Percentiles rank a stretch among this genome's conserved stretches.
Evolutionary conservation across 1,284 basidiomycete genomes (phyloP).

Genomic region (Amylostereum areolatum): DNA sequence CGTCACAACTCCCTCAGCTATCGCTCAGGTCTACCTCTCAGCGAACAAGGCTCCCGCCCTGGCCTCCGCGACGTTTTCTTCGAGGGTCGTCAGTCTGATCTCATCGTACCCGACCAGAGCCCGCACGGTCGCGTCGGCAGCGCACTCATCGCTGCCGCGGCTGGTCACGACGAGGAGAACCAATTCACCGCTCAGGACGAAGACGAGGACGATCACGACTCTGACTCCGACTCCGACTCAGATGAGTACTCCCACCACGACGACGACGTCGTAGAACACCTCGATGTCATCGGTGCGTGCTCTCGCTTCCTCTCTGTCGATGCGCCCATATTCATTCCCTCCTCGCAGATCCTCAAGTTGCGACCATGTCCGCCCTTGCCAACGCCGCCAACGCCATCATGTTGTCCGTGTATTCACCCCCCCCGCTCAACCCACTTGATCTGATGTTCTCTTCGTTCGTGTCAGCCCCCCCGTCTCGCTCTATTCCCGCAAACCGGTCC

Average conservation of each 20-base stretch:
- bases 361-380: slow-evolving; percentile 63
- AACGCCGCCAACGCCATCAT: slow-evolving; percentile 78
- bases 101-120: slow-evolving; percentile 19
- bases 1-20: slow-evolving; percentile 2
- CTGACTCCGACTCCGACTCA: slow-evolving; percentile 9
- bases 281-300: slow-evolving; percentile 67
- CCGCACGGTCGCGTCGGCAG: slow-evolving; percentile 38
- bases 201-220: slow-evolving; percentile 9
- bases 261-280: slow-evolving; percentile 69
- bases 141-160: slow-evolving; percentile 29
- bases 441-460: neutral
- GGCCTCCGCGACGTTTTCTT: slow-evolving; percentile 14
- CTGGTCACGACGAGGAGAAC: slow-evolving; percentile 8
- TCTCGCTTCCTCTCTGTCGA: neutral
- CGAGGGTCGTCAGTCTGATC: slow-evolving; percentile 27
- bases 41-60: neutral
- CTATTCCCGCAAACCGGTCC: slow-evolving; percentile 63
- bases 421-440: slow-evolving; percentile 5
- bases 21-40: neutral
- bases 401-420: slow-evolving; percentile 33
- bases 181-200: slow-evolving; percentile 10
- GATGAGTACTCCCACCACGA: slow-evolving; percentile 40
- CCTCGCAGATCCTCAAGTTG: slow-evolving; percentile 62
- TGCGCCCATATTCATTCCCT: slow-evolving; percentile 2
- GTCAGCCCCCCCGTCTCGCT: slow-evolving; percentile 59